phyloP scores from a whole-genome alignment of 495 filamentous ascomycete species.

The Trichoderma erinaceum region DNA sequence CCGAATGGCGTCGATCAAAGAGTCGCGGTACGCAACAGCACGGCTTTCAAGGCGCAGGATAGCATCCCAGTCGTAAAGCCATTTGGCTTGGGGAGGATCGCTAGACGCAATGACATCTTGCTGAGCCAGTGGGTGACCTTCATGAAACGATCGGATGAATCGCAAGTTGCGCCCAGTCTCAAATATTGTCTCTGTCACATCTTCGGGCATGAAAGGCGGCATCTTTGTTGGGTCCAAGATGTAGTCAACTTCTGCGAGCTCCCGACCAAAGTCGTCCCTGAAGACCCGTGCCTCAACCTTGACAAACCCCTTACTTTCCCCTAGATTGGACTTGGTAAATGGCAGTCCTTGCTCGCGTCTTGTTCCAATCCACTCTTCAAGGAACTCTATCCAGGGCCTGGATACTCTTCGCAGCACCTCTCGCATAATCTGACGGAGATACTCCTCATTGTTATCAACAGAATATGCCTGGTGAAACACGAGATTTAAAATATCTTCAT shows the following conservation, averaged over 20 bases:
- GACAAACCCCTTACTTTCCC: constrained; percentile 50
- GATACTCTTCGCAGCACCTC: constrained; percentile 61
- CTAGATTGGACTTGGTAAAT: constrained; percentile 38
- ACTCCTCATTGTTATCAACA: constrained; percentile 55
- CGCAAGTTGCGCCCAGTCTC: constrained; percentile 74
- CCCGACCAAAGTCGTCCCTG: constrained; percentile 49
- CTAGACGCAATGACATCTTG: constrained; percentile 38
- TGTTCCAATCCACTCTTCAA: constrained; percentile 75
- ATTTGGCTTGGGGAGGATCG: constrained; percentile 54
- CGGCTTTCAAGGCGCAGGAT: constrained; percentile 57
- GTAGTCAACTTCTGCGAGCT: constrained; percentile 50
- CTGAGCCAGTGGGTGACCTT: constrained; percentile 67
- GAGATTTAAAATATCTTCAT: constrained; percentile 63
- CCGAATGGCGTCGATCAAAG: not conserved
- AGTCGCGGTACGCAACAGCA: constrained; percentile 28
- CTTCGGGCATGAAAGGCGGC: constrained; percentile 60
- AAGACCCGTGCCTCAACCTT: constrained; percentile 50
- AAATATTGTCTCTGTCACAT: constrained; percentile 60
- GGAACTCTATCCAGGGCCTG: constrained; percentile 63
- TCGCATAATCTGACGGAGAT: constrained; percentile 56
- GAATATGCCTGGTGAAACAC: constrained; percentile 59
- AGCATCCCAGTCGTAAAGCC: constrained; percentile 71
- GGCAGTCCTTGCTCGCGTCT: constrained; percentile 47
- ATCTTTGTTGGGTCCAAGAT: constrained; percentile 53
- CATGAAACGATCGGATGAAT: constrained; percentile 64